phyloP scores from a whole-genome alignment of 495 filamentous ascomycete species.

The Apodospora peruviana region DNA sequence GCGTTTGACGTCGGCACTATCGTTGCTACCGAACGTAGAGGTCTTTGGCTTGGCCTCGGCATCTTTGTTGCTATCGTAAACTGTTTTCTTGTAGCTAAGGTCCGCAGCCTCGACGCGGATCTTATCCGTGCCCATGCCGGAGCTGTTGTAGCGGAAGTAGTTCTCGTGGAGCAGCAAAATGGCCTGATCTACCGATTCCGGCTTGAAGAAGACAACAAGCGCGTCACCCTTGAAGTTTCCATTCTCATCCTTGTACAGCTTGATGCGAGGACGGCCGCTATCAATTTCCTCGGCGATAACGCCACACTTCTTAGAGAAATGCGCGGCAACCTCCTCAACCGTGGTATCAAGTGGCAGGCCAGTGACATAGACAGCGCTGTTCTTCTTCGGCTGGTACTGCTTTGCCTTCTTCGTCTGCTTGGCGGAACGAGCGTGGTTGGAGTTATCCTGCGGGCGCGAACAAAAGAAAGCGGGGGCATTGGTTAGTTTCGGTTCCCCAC shows the following conservation, averaged over 20 bases:
- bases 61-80: slow-evolving; percentile 28
- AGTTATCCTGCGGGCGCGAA: slow-evolving; percentile 20
- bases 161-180: slow-evolving; percentile 90
- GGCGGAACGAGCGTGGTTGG: slow-evolving; percentile 17
- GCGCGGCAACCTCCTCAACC: slow-evolving; percentile 69
- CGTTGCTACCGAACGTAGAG: neutral
- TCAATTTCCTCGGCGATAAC: slow-evolving; percentile 95
- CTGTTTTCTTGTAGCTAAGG: slow-evolving; percentile 74
- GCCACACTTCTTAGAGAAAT: slow-evolving; percentile 81
- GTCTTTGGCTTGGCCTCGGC: slow-evolving; percentile 32
- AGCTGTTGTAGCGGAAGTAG: slow-evolving; percentile 63
- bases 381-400: slow-evolving; percentile 54
- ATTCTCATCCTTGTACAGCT: slow-evolving; percentile 75
- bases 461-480: slow-evolving; percentile 14
- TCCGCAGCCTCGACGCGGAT: slow-evolving; percentile 86
- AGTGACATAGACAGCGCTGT: slow-evolving; percentile 87
- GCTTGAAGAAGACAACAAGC: slow-evolving; percentile 87
- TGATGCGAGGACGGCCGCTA: slow-evolving; percentile 76
- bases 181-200: slow-evolving; percentile 82
- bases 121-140: slow-evolving; percentile 43
- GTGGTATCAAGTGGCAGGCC: slow-evolving; percentile 73
- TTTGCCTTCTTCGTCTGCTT: slow-evolving; percentile 23
- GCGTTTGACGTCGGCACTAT: neutral
- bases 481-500: slow-evolving; percentile 21
- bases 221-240: slow-evolving; percentile 91